Evolutionary conservation across 2,329 filamentous ascomycete genomes (phyloP).

Genomic region (Ceratocystis destructans): DNA sequence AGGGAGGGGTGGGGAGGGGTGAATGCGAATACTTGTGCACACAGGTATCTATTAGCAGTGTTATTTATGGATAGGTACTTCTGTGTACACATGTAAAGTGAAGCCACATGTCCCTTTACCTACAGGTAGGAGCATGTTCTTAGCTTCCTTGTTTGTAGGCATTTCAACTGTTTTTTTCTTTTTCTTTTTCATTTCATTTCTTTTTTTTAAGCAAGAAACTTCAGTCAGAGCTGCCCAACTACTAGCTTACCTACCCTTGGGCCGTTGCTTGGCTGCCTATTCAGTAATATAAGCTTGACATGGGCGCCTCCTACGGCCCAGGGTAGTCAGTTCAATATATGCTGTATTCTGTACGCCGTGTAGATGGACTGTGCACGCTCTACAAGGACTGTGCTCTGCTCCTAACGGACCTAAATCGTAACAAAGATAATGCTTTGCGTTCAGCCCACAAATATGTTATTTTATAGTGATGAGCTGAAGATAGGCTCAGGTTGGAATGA

Average conservation of each 20-base stretch:
- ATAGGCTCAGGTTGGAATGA: neutral
- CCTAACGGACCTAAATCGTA: neutral
- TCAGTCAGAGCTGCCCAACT: neutral
- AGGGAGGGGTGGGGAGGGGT: too few relatives aligned
- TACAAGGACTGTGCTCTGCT: neutral
- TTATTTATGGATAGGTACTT: neutral
- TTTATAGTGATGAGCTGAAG: neutral
- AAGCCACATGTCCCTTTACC: neutral
- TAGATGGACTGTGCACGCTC: neutral
- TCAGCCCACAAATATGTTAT: neutral
- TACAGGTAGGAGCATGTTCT: neutral
- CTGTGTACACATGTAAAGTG: neutral
- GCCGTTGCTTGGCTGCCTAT: neutral
- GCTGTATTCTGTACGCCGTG: neutral
- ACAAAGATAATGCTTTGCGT: neutral
- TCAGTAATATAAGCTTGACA: constrained; percentile 1
- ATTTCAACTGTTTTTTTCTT: neutral
- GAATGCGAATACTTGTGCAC: neutral
- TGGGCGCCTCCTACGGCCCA: neutral
- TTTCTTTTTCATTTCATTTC: neutral
- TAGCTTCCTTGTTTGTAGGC: neutral
- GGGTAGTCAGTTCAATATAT: constrained; percentile 1
- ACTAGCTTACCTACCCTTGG: neutral
- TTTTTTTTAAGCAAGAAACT: neutral
- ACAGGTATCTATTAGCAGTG: neutral